A percentile compares a stretch with the other conserved stretches of the same genome.
Conservation (phyloP, 441 rosid genomes). For the Lepidium campestre region DNA sequence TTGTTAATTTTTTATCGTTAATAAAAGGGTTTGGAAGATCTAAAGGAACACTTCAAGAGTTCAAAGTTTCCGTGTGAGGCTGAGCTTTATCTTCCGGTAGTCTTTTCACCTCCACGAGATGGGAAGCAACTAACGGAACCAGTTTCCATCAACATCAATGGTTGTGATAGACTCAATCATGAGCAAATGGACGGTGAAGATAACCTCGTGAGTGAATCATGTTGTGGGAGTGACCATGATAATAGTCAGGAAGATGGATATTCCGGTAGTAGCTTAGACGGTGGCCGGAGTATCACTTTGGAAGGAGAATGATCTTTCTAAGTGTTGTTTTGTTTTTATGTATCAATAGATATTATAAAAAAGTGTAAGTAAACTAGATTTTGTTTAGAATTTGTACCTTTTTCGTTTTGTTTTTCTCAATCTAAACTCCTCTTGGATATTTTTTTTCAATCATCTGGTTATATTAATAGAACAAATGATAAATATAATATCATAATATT, state of each 20-base stretch:
- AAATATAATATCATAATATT: too few species aligned
- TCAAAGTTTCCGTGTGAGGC: constrained; percentile 85
- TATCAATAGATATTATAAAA: background rate
- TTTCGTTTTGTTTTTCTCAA: background rate
- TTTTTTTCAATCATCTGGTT: too few species aligned
- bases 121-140: constrained; percentile 72
- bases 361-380: constrained; percentile 14
- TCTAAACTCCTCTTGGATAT: background rate
- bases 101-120: constrained; percentile 82
- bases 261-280: constrained; percentile 11
- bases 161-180: background rate
- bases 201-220: constrained; percentile 9
- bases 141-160: constrained; percentile 41
- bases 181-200: constrained; percentile 19
- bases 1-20: background rate
- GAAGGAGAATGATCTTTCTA: constrained; percentile 17
- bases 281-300: background rate
- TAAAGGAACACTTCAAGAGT: constrained; percentile 88
- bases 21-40: constrained; percentile 68
- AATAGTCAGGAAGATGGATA: constrained; percentile 19
- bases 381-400: background rate
- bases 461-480: too few species aligned
- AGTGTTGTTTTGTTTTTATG: constrained; percentile 1
- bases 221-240: constrained; percentile 19
- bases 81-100: constrained; percentile 82